A percentile compares a stretch with the other conserved stretches of the same genome.
phyloP scores from a whole-genome alignment of 2,329 filamentous ascomycete genomes.

The Sporothrix schenckii region DNA sequence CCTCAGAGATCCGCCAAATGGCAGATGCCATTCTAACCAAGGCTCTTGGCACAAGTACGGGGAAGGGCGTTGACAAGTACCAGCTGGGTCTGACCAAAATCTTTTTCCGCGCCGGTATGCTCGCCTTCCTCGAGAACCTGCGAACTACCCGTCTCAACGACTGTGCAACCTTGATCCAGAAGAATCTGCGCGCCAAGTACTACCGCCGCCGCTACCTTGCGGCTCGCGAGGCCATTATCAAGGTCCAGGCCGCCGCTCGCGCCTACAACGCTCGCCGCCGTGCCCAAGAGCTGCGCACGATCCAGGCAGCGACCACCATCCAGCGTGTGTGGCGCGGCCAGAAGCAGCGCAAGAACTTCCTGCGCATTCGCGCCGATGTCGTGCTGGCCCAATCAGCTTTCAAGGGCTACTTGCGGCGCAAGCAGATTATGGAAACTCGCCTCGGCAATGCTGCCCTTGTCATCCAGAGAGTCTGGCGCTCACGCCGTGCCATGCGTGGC shows the following conservation, averaged over 20 bases:
- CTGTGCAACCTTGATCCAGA: constrained; percentile 96
- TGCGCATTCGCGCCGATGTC: constrained; percentile 77
- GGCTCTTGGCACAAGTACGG: constrained; percentile 77
- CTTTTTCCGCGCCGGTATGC: constrained; percentile 98
- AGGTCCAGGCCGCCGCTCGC: constrained; percentile 75
- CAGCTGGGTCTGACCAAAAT: constrained; percentile 98
- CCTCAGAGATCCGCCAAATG: constrained; percentile 90
- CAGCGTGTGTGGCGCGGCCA: constrained; percentile 93
- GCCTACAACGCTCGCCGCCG: constrained; percentile 76
- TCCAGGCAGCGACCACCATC: constrained; percentile 89
- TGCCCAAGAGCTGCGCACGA: constrained; percentile 77
- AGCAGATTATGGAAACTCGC: constrained; percentile 90
- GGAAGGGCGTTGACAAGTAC: constrained; percentile 84
- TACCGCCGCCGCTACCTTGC: constrained; percentile 90
- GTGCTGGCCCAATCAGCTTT: constrained; percentile 86
- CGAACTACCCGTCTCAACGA: constrained; percentile 88
- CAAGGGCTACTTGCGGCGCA: constrained; percentile 89
- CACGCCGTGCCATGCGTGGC: constrained; percentile 71
- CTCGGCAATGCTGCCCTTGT: constrained; percentile 86
- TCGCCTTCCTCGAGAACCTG: constrained; percentile 94
- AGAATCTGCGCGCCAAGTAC: constrained; percentile 94
- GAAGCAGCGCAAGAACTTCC: constrained; percentile 82
- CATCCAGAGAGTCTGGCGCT: constrained; percentile 90
- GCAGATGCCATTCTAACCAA: constrained; percentile 88
- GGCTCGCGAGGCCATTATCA: constrained; percentile 77